A percentile compares a stretch with the other conserved stretches of the same genome.
These are phyloP conservation scores for Aspergillus arachidicola DNA, from an alignment of 2,329 filamentous ascomycete genomes.

Conservation along the genomic window DNA sequence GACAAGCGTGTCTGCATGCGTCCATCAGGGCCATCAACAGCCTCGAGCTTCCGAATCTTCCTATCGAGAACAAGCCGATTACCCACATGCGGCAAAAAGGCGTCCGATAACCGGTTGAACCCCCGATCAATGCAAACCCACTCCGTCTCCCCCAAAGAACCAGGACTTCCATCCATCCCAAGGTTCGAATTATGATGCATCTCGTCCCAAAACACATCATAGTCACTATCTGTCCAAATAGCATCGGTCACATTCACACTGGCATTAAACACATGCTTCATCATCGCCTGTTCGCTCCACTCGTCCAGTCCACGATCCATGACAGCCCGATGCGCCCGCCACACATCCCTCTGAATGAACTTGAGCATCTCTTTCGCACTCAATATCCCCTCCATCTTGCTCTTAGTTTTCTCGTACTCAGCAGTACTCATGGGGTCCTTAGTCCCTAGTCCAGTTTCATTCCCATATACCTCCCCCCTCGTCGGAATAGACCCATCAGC, in stretches of 20 bases:
- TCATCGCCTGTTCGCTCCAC: constrained; percentile 30
- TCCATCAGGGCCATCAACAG: constrained; percentile 12
- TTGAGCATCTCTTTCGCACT: constrained; percentile 22
- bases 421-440: constrained; percentile 14
- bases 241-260: constrained; percentile 44
- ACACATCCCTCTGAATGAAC: constrained; percentile 25
- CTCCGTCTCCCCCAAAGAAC: constrained; percentile 28
- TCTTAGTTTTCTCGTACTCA: constrained; percentile 17
- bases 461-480: constrained; percentile 21
- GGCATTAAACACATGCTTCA: constrained; percentile 37
- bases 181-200: constrained; percentile 39
- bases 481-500: constrained; percentile 30
- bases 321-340: constrained; percentile 23
- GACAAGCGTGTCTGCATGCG: constrained; percentile 21
- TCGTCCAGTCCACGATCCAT: constrained; percentile 29
- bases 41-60: constrained; percentile 27
- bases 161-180: constrained; percentile 30
- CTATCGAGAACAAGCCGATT: constrained; percentile 26
- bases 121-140: constrained; percentile 37
- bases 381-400: constrained; percentile 22
- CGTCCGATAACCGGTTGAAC: constrained; percentile 38
- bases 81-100: constrained; percentile 37
- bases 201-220: constrained; percentile 39
- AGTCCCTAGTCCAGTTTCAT: constrained; percentile 19
- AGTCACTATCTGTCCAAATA: constrained; percentile 34